Conservation (phyloP, 768 basidiomycete genomes). For the Leccinum variicolor region DNA sequence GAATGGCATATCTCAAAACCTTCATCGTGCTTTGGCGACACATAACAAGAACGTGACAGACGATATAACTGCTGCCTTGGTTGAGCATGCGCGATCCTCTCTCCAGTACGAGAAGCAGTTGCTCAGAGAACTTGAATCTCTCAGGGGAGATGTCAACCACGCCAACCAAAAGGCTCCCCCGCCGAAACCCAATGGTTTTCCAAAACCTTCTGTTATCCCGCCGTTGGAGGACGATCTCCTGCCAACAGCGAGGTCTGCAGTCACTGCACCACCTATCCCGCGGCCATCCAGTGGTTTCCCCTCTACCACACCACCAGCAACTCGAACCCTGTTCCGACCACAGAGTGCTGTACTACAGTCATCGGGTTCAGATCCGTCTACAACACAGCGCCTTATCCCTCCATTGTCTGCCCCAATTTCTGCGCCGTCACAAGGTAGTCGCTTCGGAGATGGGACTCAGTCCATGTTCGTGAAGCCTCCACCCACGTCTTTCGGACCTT, state of each 20-base stretch:
- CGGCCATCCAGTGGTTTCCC: constrained; percentile 20
- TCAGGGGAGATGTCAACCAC: constrained; percentile 69
- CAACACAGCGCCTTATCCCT: constrained; percentile 16
- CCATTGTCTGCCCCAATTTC: constrained; percentile 31
- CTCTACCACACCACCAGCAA: constrained; percentile 11
- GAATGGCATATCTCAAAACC: constrained; percentile 89
- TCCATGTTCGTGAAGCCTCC: constrained; percentile 72
- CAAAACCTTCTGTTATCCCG: constrained; percentile 59
- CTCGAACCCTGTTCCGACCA: constrained; percentile 27
- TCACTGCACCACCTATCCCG: constrained; percentile 22
- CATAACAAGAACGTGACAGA: constrained; percentile 88
- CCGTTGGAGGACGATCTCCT: constrained; percentile 60
- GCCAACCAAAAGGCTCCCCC: constrained; percentile 60
- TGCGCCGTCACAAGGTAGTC: constrained; percentile 59
- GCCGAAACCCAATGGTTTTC: constrained; percentile 44
- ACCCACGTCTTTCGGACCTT: constrained; percentile 35
- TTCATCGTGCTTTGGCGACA: constrained; percentile 80
- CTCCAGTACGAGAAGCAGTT: constrained; percentile 91
- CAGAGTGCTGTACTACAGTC: constrained; percentile 41
- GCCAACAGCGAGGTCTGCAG: constrained; percentile 19
- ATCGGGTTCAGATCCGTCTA: constrained; percentile 55
- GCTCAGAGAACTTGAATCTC: constrained; percentile 82
- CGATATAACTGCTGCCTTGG: constrained; percentile 83
- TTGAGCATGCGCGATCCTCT: constrained; percentile 90
- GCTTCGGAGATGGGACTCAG: constrained; percentile 70